Evolutionary conservation across 176 grass and related monocot species (phyloP).

Genomic region (Avena sativa): DNA sequence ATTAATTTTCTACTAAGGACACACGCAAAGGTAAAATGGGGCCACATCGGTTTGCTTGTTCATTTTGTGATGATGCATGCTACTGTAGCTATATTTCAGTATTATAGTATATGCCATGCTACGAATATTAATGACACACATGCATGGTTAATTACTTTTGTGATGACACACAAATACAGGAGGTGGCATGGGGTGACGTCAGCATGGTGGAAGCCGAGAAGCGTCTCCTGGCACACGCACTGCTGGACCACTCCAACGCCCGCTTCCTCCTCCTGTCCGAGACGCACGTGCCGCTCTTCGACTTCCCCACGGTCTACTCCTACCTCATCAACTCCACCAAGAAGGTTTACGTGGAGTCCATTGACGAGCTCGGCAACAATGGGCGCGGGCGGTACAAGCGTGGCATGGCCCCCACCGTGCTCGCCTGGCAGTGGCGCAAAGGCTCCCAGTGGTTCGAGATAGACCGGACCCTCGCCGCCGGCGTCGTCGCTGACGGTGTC

Average conservation of each 20-base stretch:
- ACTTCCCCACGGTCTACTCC: slow-evolving; percentile 51
- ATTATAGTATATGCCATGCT: too few relatives aligned
- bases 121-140: too few relatives aligned
- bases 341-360: slow-evolving; percentile 55
- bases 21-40: too few relatives aligned
- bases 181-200: slow-evolving; percentile 67
- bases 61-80: too few relatives aligned
- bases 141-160: too few relatives aligned
- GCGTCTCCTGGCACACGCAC: slow-evolving; percentile 59
- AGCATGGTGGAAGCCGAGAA: slow-evolving; percentile 81
- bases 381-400: slow-evolving; percentile 60
- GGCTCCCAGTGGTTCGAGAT: slow-evolving; percentile 31
- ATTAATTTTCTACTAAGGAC: neutral
- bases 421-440: slow-evolving; percentile 61
- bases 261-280: slow-evolving; percentile 73
- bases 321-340: slow-evolving; percentile 63
- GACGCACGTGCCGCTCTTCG: slow-evolving; percentile 64
- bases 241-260: slow-evolving; percentile 59
- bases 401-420: slow-evolving; percentile 45
- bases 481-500: slow-evolving; percentile 49
- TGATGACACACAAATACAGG: slow-evolving; percentile 30
- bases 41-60: too few relatives aligned
- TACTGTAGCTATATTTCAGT: too few relatives aligned
- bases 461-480: slow-evolving; percentile 45
- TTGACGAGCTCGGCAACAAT: slow-evolving; percentile 31